A percentile compares a stretch with the other conserved stretches of the same genome.
Conservation (phyloP, 805 yeast genomes). For the Candida railenensis region DNA sequence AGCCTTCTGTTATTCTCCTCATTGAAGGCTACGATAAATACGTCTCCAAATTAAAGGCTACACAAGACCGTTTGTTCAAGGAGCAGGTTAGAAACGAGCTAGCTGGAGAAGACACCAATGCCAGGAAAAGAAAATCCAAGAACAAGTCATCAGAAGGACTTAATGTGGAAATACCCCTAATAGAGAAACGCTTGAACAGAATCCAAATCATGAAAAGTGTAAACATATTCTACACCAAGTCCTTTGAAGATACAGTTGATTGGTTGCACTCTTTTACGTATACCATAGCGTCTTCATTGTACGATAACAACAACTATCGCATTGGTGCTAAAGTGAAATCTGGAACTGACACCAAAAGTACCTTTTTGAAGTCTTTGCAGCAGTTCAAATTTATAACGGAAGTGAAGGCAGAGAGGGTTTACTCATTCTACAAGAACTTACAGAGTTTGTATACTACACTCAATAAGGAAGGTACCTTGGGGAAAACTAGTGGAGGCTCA, state of each 20-base stretch:
- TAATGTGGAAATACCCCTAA: not conserved
- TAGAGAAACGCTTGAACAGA: conserved; percentile 37
- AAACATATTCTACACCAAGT: conserved; percentile 52
- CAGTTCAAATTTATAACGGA: conserved; percentile 61
- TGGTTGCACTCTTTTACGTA: conserved; percentile 61
- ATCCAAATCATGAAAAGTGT: conserved; percentile 47
- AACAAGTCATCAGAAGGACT: not conserved
- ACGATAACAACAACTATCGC: conserved; percentile 58
- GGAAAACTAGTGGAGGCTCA: conserved; percentile 34
- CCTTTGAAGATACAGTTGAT: conserved; percentile 42
- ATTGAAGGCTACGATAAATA: conserved; percentile 50
- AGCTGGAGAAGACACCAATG: conserved; percentile 2
- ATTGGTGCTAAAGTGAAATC: conserved; percentile 39
- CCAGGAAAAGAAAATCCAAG: not conserved
- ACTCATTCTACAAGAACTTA: conserved; percentile 40
- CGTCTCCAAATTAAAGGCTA: conserved; percentile 40
- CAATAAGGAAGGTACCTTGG: conserved; percentile 22
- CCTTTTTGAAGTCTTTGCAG: conserved; percentile 48
- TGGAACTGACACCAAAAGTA: conserved; percentile 47
- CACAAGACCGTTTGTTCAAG: conserved; percentile 47
- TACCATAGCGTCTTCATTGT: conserved; percentile 50
- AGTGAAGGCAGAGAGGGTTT: conserved; percentile 46
- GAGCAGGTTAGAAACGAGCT: conserved; percentile 30
- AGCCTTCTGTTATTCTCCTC: conserved; percentile 38
- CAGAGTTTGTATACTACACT: conserved; percentile 27